A percentile compares a stretch with the other conserved stretches of the same genome.
phyloP scores from a whole-genome alignment of 176 grass and related monocot genomes.

The Saccharum spontaneum region DNA sequence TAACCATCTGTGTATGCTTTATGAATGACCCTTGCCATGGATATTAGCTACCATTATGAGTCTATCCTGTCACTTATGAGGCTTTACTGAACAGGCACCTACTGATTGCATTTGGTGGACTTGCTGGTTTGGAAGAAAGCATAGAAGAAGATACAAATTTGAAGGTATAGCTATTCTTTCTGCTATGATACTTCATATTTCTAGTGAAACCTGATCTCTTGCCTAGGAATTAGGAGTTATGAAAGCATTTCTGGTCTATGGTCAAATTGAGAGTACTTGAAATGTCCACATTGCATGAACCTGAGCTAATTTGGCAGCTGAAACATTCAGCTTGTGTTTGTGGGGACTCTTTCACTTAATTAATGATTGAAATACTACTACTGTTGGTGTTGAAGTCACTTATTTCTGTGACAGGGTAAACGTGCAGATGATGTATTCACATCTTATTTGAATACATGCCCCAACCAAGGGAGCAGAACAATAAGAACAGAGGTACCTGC shows the following conservation, averaged over 20 bases:
- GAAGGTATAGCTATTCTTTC: slow-evolving; percentile 49
- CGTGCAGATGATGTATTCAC: slow-evolving; percentile 61
- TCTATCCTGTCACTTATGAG: slow-evolving; percentile 9
- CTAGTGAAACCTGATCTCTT: slow-evolving; percentile 10
- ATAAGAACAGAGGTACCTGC: slow-evolving; percentile 94
- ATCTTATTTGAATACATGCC: slow-evolving; percentile 92
- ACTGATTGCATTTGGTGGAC: slow-evolving; percentile 85
- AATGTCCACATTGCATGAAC: background rate
- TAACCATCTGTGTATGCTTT: background rate
- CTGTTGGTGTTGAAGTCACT: background rate
- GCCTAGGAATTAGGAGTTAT: background rate
- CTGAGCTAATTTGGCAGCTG: slow-evolving; percentile 6
- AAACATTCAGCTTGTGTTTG: background rate
- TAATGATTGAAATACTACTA: slow-evolving; percentile 10
- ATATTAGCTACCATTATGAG: background rate
- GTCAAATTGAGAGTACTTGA: slow-evolving; percentile 2
- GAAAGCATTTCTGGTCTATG: background rate
- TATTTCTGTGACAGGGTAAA: slow-evolving; percentile 62
- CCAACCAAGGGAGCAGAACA: slow-evolving; percentile 95
- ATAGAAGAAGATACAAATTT: slow-evolving; percentile 91
- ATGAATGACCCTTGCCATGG: slow-evolving; percentile 4
- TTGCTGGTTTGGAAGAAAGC: slow-evolving; percentile 94
- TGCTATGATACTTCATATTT: background rate
- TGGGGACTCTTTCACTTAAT: background rate
- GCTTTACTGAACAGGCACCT: slow-evolving; percentile 67